Conservation (phyloP, 495 filamentous ascomycete species). For the Neurospora sp. region DNA sequence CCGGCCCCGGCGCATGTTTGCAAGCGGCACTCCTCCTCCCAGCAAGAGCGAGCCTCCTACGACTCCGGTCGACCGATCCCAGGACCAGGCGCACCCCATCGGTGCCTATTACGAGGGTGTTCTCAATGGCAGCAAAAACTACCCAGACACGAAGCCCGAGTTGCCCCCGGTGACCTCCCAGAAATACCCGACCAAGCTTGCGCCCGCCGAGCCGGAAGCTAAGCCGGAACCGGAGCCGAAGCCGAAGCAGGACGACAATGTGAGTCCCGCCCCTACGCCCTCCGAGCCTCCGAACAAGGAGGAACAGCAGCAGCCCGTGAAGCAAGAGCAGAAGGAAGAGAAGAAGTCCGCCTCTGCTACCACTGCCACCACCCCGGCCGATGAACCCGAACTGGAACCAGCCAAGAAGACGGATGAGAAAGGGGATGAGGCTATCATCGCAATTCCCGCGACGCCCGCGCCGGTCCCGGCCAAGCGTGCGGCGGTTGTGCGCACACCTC, state of each 20-base stretch:
- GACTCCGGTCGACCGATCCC: constrained; percentile 9
- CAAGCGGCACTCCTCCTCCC: neutral
- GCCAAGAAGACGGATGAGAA: constrained; percentile 17
- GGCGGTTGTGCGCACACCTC: constrained; percentile 7
- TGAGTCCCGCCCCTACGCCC: neutral
- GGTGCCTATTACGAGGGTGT: constrained; percentile 37
- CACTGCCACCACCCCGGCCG: neutral
- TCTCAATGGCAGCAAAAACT: constrained; percentile 29
- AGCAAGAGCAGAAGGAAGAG: constrained; percentile 21
- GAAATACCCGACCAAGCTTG: constrained; percentile 2
- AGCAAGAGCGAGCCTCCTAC: constrained; percentile 9
- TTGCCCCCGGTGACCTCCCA: constrained; percentile 14
- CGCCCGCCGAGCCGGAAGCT: constrained; percentile 6
- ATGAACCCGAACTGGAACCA: neutral
- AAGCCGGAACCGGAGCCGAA: constrained; percentile 15
- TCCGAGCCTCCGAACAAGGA: constrained; percentile 4
- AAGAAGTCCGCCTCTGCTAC: constrained; percentile 13
- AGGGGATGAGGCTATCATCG: neutral
- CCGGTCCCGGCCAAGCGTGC: constrained; percentile 16
- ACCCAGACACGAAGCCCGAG: constrained; percentile 21
- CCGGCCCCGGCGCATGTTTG: constrained; percentile 13
- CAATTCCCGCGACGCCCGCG: constrained; percentile 17
- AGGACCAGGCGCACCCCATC: constrained; percentile 24
- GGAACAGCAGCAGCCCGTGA: constrained; percentile 1
- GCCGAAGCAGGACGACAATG: constrained; percentile 5